Evolutionary conservation across 2,329 filamentous ascomycete genomes (phyloP).

Genomic region (Alternaria gansuensis): DNA sequence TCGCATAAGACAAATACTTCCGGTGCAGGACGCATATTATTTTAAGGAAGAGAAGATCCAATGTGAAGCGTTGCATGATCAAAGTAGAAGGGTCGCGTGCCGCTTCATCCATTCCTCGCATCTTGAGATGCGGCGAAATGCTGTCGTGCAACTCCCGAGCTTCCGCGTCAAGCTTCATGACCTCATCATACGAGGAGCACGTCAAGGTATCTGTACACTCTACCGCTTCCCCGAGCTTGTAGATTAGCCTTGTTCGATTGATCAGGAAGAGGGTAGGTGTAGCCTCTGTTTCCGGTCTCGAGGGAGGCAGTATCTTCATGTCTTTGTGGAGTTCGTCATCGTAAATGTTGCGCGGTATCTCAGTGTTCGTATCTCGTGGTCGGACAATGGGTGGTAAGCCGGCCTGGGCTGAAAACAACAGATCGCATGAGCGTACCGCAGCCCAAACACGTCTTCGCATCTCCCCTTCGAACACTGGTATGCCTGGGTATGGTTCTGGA

Average conservation of each 20-base stretch:
- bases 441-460: slow-evolving; percentile 72
- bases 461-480: slow-evolving; percentile 79
- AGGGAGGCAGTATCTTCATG: slow-evolving; percentile 72
- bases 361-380: slow-evolving; percentile 76
- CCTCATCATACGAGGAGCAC: slow-evolving; percentile 69
- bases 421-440: slow-evolving; percentile 75
- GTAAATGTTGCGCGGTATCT: slow-evolving; percentile 78
- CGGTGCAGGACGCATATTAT: slow-evolving; percentile 88
- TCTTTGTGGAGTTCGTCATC: slow-evolving; percentile 80
- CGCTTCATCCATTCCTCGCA: slow-evolving; percentile 77
- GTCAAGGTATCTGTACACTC: slow-evolving; percentile 70
- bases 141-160: slow-evolving; percentile 67
- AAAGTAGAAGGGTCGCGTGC: slow-evolving; percentile 72
- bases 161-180: slow-evolving; percentile 67
- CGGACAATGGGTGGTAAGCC: slow-evolving; percentile 72
- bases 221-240: slow-evolving; percentile 75
- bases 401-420: slow-evolving; percentile 79
- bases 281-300: slow-evolving; percentile 72
- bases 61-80: slow-evolving; percentile 82
- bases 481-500: slow-evolving; percentile 74
- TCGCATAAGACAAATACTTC: slow-evolving; percentile 80
- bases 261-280: slow-evolving; percentile 84
- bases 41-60: slow-evolving; percentile 88
- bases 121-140: slow-evolving; percentile 80
- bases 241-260: slow-evolving; percentile 72